A percentile compares a stretch with the other conserved stretches of the same genome.
These are phyloP conservation scores for Crinitomyces ghanaensis DNA, from an alignment of 805 yeast genomes.

Conservation along the genomic window DNA sequence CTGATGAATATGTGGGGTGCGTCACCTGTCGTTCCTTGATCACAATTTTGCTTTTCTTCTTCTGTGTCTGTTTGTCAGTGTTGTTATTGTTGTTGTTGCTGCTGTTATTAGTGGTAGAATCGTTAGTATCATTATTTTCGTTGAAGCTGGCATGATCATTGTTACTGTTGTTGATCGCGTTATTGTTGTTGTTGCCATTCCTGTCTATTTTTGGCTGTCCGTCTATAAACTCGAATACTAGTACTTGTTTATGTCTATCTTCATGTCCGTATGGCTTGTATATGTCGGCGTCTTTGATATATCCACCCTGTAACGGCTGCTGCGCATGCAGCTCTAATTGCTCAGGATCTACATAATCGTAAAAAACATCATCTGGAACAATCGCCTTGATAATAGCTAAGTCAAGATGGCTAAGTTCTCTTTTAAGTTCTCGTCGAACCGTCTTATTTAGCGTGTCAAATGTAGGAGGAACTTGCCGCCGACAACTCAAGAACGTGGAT, in stretches of 20 bases:
- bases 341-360: slow-evolving; percentile 71
- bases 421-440: slow-evolving; percentile 35
- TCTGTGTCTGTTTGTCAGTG: no score
- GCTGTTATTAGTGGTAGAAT: no score
- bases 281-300: slow-evolving; percentile 33
- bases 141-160: no score
- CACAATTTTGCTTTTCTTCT: slow-evolving; percentile 1
- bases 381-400: slow-evolving; percentile 51
- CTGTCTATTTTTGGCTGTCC: slow-evolving; percentile 6
- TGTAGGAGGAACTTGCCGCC: slow-evolving; percentile 47
- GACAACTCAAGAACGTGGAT: slow-evolving; percentile 47
- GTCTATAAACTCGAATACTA: slow-evolving; percentile 70
- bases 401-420: slow-evolving; percentile 35
- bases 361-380: slow-evolving; percentile 57
- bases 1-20: slow-evolving; percentile 34
- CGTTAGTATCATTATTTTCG: no score
- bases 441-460: slow-evolving; percentile 42
- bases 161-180: no score
- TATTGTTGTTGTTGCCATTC: background rate
- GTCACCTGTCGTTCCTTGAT: background rate
- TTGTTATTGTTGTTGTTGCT: slow-evolving; percentile 10
- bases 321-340: slow-evolving; percentile 31
- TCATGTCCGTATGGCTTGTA: slow-evolving; percentile 33
- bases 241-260: slow-evolving; percentile 37
- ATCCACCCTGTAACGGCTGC: slow-evolving; percentile 4